Conservation (phyloP, 345 rosid genomes). For the Eucalyptus victrix region DNA sequence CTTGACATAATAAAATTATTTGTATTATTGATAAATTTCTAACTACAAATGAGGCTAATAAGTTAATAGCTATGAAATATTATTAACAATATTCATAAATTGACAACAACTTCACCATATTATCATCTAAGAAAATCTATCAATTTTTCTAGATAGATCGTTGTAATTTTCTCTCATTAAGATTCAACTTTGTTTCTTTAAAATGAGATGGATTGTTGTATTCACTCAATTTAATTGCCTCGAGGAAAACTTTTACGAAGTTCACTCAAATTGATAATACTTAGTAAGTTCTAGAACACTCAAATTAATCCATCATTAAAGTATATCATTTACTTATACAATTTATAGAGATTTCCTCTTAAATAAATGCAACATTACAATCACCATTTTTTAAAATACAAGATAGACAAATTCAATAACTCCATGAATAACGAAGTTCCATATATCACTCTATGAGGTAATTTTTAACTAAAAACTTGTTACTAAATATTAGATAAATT, state of each 20-base stretch:
- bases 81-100: not conserved
- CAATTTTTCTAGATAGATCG: rapidly evolving
- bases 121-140: not conserved
- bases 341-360: not conserved
- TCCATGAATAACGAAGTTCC: not conserved
- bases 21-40: not conserved
- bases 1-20: not conserved
- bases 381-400: not conserved
- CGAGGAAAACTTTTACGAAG: not conserved
- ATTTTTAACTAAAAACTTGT: not conserved
- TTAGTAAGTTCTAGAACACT: rapidly evolving
- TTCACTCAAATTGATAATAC: not conserved
- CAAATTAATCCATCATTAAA: not conserved
- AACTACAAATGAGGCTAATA: not conserved
- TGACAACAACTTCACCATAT: not conserved
- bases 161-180: not conserved
- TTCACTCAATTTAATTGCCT: not conserved
- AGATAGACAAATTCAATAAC: rapidly evolving
- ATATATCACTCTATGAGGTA: rapidly evolving
- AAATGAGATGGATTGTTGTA: not conserved
- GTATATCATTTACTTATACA: not conserved
- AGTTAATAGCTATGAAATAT: rapidly evolving
- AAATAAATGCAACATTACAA: not conserved
- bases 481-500: not conserved
- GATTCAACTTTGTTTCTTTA: not conserved